These are phyloP conservation scores for Podospora appendiculata DNA, from an alignment of 495 filamentous ascomycete species.

Conservation along the genomic window DNA sequence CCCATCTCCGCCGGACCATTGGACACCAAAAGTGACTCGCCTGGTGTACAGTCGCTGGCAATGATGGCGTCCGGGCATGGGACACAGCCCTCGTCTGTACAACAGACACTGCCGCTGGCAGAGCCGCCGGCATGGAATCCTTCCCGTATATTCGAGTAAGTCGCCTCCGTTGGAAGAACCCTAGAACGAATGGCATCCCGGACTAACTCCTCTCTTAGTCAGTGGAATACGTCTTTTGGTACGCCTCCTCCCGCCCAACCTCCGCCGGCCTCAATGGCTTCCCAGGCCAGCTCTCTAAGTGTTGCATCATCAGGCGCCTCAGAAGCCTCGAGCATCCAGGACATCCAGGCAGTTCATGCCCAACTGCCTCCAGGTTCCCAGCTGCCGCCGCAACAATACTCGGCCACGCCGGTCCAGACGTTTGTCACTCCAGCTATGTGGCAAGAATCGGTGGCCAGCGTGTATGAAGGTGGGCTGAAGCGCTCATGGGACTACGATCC, in stretches of 20 bases:
- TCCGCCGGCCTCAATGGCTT: conserved; percentile 29
- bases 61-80: conserved; percentile 61
- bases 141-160: conserved; percentile 88
- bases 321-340: conserved; percentile 43
- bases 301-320: conserved; percentile 37
- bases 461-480: conserved; percentile 74
- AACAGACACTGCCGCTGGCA: conserved; percentile 49
- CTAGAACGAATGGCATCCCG: background rate
- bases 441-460: conserved; percentile 89
- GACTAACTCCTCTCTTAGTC: conserved; percentile 45
- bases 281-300: conserved; percentile 35
- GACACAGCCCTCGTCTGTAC: conserved; percentile 32
- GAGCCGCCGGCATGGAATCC: conserved; percentile 84
- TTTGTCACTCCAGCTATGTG: conserved; percentile 93
- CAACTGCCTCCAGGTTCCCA: conserved; percentile 47
- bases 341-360: conserved; percentile 40
- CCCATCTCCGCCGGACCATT: conserved; percentile 69
- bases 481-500: conserved; percentile 59
- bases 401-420: conserved; percentile 44
- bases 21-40: conserved; percentile 75
- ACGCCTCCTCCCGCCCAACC: conserved; percentile 47
- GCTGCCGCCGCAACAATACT: conserved; percentile 48
- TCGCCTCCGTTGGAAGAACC: conserved; percentile 3
- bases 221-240: conserved; percentile 91
- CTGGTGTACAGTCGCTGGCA: conserved; percentile 66